Base-by-base conservation (phyloP, 257 asterid genomes). In the Gardenia jasminoides region DNA sequence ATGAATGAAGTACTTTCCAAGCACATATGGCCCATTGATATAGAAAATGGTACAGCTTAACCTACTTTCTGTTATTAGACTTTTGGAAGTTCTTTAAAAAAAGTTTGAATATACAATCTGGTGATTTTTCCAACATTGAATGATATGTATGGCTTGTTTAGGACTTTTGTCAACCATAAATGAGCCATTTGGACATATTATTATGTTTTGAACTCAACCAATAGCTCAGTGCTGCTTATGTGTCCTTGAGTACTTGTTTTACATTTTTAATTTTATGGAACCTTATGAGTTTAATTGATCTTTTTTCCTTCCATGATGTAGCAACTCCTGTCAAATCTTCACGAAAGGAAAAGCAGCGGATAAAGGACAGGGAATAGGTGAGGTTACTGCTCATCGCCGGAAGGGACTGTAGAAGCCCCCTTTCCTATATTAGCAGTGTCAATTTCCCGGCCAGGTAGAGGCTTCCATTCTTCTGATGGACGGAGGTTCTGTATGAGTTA, bases 1-100 rank as follows among this genome's bases (percentile, higher is more conserved):
- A 88, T 88, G 91, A 84, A 84, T 54, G 80, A 83, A 78, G 81
- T 30, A 67, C 80, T 88, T 28, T 73, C 87, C 50, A 82, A 88
- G 80, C 89, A 88, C 78, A 80, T 84, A 54, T 88, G 91, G 91
- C 89, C 91, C 46, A 70, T 86, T 36, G 88, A 88, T 44, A 75
- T 36, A 26, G 74, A 76, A 47, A 74, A 66, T 71, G 90, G 86
- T 86, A 80, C 7, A 58, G n/a, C 64, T 67, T 67, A 43, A 22
- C 41, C 33, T 26, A 56, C 20, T 36, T n/a, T 39, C 69, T 48
- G 6, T 73, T 26, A 3, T 33, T 77, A 3, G 72, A 36, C 19
- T 1, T 56, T 33, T 33, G 2, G 26, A 67, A 33, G 46, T 33
- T 36, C 17, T 61, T 2, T 61, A 4, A 16, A 36, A 15, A 56